These are phyloP conservation scores for Exutisphaerella laricina DNA, from an alignment of 2,329 filamentous ascomycete genomes.

Conservation along the genomic window DNA sequence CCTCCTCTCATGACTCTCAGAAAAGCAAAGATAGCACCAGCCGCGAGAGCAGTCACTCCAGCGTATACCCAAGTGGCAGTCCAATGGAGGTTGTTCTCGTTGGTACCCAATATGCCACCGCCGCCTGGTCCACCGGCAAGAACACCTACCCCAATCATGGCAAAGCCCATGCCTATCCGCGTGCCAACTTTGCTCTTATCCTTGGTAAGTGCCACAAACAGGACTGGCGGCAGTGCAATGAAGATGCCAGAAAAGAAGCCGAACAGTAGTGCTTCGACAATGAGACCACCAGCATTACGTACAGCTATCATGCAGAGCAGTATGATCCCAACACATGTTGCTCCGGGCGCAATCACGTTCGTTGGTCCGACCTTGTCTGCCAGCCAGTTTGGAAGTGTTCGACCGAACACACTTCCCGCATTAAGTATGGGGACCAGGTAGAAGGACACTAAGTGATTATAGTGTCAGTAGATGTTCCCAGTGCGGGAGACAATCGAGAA, in stretches of 20 bases:
- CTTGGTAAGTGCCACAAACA: slow-evolving; percentile 37
- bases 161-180: slow-evolving; percentile 29
- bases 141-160: slow-evolving; percentile 32
- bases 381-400: slow-evolving; percentile 36
- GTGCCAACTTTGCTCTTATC: slow-evolving; percentile 41
- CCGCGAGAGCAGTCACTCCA: slow-evolving; percentile 25
- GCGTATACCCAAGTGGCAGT: slow-evolving; percentile 33
- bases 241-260: slow-evolving; percentile 44
- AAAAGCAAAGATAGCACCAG: slow-evolving; percentile 22
- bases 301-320: slow-evolving; percentile 37
- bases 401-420: slow-evolving; percentile 38
- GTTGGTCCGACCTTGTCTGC: slow-evolving; percentile 37
- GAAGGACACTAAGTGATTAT: too few relatives aligned
- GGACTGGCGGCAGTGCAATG: slow-evolving; percentile 39
- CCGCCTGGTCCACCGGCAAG: slow-evolving; percentile 35
- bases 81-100: slow-evolving; percentile 55
- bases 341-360: slow-evolving; percentile 33
- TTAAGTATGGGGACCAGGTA: slow-evolving; percentile 42
- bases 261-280: slow-evolving; percentile 35
- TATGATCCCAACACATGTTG: slow-evolving; percentile 27
- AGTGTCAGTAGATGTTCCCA: too few relatives aligned
- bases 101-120: slow-evolving; percentile 57
- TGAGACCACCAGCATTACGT: slow-evolving; percentile 30
- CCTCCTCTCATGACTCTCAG: slow-evolving; percentile 27
- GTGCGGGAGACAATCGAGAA: too few relatives aligned